Evolutionary conservation across 305 asterid genomes (phyloP).

Genomic region (Fraxinus ornus): DNA sequence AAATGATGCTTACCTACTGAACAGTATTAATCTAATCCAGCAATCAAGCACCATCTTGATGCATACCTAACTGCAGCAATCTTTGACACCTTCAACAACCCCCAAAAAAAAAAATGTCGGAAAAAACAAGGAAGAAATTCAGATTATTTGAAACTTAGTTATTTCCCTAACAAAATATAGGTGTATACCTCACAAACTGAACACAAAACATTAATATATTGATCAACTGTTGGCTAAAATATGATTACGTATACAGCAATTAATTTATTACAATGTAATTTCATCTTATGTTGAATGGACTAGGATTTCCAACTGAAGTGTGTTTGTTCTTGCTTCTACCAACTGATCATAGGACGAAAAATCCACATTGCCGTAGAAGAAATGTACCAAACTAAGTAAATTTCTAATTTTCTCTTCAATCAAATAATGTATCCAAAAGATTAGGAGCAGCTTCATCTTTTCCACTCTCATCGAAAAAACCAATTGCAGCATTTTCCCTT

Average conservation of each 20-base stretch:
- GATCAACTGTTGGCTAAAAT: not conserved
- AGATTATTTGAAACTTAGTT: not conserved
- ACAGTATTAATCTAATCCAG: slow-evolving; percentile 10
- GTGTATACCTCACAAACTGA: not conserved
- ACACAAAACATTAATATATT: not conserved
- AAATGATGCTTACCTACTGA: slow-evolving; percentile 26
- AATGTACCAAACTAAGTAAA: not conserved
- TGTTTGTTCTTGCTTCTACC: not conserved
- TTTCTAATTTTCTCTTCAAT: slow-evolving; percentile 3
- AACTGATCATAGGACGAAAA: not conserved
- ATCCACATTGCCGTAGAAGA: not conserved
- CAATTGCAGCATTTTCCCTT: slow-evolving; percentile 53
- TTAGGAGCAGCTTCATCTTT: slow-evolving; percentile 60
- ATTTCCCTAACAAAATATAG: slow-evolving; percentile 1
- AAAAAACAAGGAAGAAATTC: not conserved
- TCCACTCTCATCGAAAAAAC: slow-evolving; percentile 52
- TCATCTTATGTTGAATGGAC: slow-evolving; percentile 2
- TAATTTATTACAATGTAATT: not conserved
- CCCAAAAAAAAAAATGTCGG: not conserved
- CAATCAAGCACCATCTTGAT: slow-evolving; percentile 23
- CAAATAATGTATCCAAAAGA: slow-evolving; percentile 69
- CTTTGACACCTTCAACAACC: not conserved
- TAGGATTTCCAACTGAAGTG: not conserved
- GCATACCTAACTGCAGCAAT: slow-evolving; percentile 28
- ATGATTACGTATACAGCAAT: not conserved